Evolutionary conservation across 768 basidiomycete species (phyloP).

Genomic region (Boletus tylopilopsis): DNA sequence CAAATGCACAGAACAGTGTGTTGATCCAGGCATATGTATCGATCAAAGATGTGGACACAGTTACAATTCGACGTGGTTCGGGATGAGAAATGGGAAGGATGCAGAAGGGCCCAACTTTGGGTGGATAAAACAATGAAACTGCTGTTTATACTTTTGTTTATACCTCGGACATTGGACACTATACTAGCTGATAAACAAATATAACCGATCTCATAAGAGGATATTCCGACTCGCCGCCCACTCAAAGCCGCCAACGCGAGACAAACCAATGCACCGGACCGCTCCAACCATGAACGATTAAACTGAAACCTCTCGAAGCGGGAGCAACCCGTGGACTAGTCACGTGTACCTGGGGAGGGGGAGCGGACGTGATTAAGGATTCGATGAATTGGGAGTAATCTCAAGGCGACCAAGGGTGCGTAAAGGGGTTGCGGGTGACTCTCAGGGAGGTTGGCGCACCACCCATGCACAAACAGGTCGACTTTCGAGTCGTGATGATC

Average conservation of each 20-base stretch:
- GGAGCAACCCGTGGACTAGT: constrained; percentile 61
- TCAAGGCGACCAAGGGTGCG: constrained; percentile 69
- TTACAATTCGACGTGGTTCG: too few species aligned
- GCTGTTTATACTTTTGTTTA: too few species aligned
- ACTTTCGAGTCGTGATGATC: constrained; percentile 65
- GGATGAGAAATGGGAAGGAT: too few species aligned
- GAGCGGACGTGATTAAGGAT: constrained; percentile 63
- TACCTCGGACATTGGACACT: constrained; percentile 22
- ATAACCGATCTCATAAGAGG: too few species aligned
- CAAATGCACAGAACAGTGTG: too few species aligned
- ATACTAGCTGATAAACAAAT: too few species aligned
- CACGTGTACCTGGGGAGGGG: constrained; percentile 64
- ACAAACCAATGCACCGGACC: too few species aligned
- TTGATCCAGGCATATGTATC: too few species aligned
- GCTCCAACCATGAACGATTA: constrained; percentile 56
- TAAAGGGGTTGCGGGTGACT: constrained; percentile 3
- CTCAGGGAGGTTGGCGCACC: too few species aligned
- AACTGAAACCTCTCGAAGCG: constrained; percentile 77
- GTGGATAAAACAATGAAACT: too few species aligned
- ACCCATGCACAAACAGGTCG: constrained; percentile 40
- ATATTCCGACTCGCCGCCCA: constrained; percentile 62
- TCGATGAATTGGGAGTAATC: constrained; percentile 95
- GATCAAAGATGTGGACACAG: too few species aligned
- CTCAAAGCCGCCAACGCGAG: constrained; percentile 53
- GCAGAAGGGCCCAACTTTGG: too few species aligned